phyloP scores from a whole-genome alignment of 2,329 filamentous ascomycete species.

The Botryosphaeria agaves region DNA sequence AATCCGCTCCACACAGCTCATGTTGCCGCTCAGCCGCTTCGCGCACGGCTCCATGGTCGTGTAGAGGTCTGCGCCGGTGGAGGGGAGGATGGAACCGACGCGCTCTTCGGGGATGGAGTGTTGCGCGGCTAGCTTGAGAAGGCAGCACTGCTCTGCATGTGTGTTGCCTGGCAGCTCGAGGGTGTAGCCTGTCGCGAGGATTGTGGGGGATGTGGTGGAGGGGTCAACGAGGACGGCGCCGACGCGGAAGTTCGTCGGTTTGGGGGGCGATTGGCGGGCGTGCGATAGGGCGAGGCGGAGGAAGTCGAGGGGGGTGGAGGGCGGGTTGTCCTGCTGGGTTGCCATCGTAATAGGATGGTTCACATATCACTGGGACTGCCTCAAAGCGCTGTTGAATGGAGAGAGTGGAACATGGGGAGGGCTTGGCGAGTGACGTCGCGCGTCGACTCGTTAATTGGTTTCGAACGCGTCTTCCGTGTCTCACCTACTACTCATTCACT shows the following conservation, averaged over 20 bases:
- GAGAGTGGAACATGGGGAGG: constrained; percentile 2
- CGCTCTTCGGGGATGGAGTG: constrained; percentile 31
- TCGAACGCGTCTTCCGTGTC: too few species aligned
- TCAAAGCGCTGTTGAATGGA: too few species aligned
- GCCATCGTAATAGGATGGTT: too few species aligned
- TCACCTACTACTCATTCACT: too few species aligned
- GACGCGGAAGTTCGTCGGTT: constrained; percentile 83
- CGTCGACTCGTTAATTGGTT: too few species aligned
- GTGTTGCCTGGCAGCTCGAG: constrained; percentile 85
- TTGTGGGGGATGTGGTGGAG: constrained; percentile 32
- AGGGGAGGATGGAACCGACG: constrained; percentile 34
- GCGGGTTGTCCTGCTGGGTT: too few species aligned
- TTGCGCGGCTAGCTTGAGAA: constrained; percentile 46
- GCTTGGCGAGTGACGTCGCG: too few species aligned
- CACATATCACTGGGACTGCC: too few species aligned
- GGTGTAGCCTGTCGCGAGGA: constrained; percentile 75
- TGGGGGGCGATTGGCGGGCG: constrained; percentile 64
- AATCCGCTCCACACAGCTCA: constrained; percentile 66
- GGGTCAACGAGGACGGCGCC: constrained; percentile 73
- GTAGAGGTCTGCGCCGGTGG: constrained; percentile 52
- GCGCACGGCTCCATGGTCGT: constrained; percentile 87
- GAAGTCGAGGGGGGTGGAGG: constrained; percentile 24
- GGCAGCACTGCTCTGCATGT: constrained; percentile 86
- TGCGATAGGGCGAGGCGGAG: constrained; percentile 60
- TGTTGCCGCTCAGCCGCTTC: constrained; percentile 54